These are phyloP conservation scores for Pleurotus citrinopileatus DNA, from an alignment of 768 basidiomycete genomes.

Conservation along the genomic window DNA sequence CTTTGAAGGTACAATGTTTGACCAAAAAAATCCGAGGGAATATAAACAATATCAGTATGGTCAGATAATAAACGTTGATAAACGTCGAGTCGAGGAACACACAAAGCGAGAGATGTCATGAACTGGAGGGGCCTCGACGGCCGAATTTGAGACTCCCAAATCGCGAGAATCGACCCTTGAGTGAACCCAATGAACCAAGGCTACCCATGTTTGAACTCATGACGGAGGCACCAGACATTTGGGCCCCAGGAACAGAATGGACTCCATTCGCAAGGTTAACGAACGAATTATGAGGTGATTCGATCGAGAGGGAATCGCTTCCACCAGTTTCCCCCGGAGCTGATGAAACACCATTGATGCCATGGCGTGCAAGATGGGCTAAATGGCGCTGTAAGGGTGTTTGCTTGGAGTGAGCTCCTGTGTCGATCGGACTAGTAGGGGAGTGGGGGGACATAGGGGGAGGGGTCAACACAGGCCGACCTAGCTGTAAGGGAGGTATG, in stretches of 20 bases:
- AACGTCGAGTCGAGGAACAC: conserved; percentile 14
- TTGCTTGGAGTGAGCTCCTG: conserved; percentile 40
- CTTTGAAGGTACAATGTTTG: neutral
- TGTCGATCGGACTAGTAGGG: conserved; percentile 24
- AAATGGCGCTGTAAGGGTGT: conserved; percentile 80
- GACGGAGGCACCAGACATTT: conserved; percentile 55
- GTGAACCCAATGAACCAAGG: conserved; percentile 53
- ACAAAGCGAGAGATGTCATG: conserved; percentile 15
- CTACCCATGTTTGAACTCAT: conserved; percentile 64
- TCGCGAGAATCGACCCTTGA: conserved; percentile 72
- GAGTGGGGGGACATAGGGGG: conserved; percentile 41
- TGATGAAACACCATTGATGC: conserved; percentile 78
- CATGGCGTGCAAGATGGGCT: conserved; percentile 78
- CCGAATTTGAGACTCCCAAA: conserved; percentile 76
- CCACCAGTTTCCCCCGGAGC: conserved; percentile 64
- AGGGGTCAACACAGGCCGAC: conserved; percentile 41
- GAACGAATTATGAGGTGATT: conserved; percentile 73
- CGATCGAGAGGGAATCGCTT: conserved; percentile 57
- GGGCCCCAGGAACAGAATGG: conserved; percentile 34
- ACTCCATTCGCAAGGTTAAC: conserved; percentile 64
- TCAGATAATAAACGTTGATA: conserved; percentile 14
- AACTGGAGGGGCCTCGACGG: conserved; percentile 35
- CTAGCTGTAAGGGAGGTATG: conserved; percentile 53
- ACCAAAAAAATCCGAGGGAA: neutral
- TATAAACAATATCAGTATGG: conserved; percentile 11